Evolutionary conservation across 1,284 basidiomycete genomes (phyloP), one percentile per base, ranked within the genome.

Genomic region (Trichosporon sp.): DNA sequence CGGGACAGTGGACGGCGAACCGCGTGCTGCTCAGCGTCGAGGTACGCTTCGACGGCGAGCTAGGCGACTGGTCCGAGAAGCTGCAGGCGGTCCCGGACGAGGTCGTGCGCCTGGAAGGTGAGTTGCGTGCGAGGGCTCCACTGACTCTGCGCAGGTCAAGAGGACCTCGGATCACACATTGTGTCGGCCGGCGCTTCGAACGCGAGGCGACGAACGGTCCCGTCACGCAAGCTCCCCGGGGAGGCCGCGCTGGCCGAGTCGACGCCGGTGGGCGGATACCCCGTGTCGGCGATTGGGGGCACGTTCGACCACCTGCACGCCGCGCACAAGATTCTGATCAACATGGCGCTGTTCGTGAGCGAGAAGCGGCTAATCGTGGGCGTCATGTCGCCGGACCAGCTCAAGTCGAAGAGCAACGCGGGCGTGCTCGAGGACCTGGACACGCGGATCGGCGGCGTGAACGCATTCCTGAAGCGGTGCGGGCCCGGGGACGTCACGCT

Each of bases 291-390:
- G 77, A 74, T 90, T 9, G 90, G 90, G 29, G 90, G 90, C 11
- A 99, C 96, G 0, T 99, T 99, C 80, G 96, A 99, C 82, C 97
- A 99, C 79, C 87, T 99, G 18, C 96, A 99, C 80, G 89, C 94
- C 1, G 96, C 96, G 0, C 96, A 99, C 86, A 98, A 98, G 84
- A 95, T 99, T 70, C 87, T 99, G 42, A 87, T 99, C 5, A 92
- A 92, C 75, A 93, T 97, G 88, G 90, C 89, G 8, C 89, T 91
- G 1, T 93, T 92, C 86, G 88, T 98, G 69, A 87, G 93, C 0
- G 82, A 84, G 62, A 82, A 87, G 73, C 93, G 92, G 80, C 83
- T 99, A 76, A 92, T 99, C 72, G 89, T 97, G 67, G 97, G 97
- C 4, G 86, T 99, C 79, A 91, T 80, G 72, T 90, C 90, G 77